Conservation (phyloP, 192 early-diverging fungal genomes). For the Coemansia sp. region DNA sequence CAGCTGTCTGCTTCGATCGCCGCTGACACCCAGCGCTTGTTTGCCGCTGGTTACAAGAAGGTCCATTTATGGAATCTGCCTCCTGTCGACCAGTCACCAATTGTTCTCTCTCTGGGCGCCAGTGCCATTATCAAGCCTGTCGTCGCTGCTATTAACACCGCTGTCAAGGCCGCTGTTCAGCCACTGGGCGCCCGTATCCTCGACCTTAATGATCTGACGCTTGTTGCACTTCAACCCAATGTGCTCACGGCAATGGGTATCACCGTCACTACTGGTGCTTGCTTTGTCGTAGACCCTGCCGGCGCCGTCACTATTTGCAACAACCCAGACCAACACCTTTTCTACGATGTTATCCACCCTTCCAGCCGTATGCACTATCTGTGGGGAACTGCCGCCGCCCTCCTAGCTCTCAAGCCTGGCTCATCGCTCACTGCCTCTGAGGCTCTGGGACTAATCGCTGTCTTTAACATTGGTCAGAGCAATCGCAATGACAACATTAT, state of each 20-base stretch:
- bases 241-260: constrained; percentile 8
- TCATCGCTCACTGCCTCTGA: neutral
- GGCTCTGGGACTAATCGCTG: constrained; percentile 4
- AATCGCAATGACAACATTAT: constrained; percentile 11
- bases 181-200: constrained; percentile 2
- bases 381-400: constrained; percentile 6
- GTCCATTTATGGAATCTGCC: constrained; percentile 14
- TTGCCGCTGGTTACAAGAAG: constrained; percentile 14
- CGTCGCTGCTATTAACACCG: neutral
- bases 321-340: constrained; percentile 15
- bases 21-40: neutral
- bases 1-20: neutral
- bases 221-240: constrained; percentile 2
- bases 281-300: constrained; percentile 1
- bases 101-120: neutral
- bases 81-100: constrained; percentile 10
- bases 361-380: constrained; percentile 12
- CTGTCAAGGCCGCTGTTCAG: constrained; percentile 5
- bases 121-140: constrained; percentile 4
- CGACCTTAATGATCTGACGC: constrained; percentile 1
- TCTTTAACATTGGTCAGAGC: constrained; percentile 10
- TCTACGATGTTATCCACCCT: constrained; percentile 17
- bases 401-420: neutral
- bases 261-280: constrained; percentile 1
- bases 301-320: constrained; percentile 11